phyloP scores from a whole-genome alignment of 2,329 filamentous ascomycete genomes.

The Penicillium sp. region DNA sequence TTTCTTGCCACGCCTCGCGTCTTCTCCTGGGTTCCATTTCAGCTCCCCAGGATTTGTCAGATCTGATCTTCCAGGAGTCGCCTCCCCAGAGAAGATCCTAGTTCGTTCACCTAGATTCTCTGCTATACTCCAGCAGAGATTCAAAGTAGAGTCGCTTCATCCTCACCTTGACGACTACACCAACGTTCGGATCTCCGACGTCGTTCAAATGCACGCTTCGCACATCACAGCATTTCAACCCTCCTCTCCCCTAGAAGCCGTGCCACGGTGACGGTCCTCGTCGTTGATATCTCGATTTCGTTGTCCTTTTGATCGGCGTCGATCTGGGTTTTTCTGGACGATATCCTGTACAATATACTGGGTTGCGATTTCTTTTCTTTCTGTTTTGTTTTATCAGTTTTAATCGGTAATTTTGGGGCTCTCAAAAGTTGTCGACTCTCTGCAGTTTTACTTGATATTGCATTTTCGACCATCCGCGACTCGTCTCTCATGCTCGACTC shows the following conservation, averaged over 20 bases:
- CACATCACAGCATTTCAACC: slow-evolving; percentile 43
- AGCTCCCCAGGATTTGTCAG: slow-evolving; percentile 1
- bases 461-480: slow-evolving; percentile 18
- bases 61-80: slow-evolving; percentile 16
- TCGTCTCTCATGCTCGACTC: slow-evolving; percentile 36
- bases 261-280: slow-evolving; percentile 50
- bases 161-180: slow-evolving; percentile 19
- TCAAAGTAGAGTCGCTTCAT: slow-evolving; percentile 12
- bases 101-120: slow-evolving; percentile 13
- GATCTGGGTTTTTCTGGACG: slow-evolving; percentile 39
- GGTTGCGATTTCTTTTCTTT: slow-evolving; percentile 31
- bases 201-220: slow-evolving; percentile 53
- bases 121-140: slow-evolving; percentile 11
- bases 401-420: slow-evolving; percentile 21
- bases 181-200: slow-evolving; percentile 30
- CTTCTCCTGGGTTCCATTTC: slow-evolving; percentile 10
- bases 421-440: slow-evolving; percentile 27
- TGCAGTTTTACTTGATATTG: slow-evolving; percentile 16
- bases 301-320: slow-evolving; percentile 39
- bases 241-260: slow-evolving; percentile 48
- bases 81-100: slow-evolving; percentile 13
- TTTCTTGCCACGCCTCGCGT: slow-evolving; percentile 4
- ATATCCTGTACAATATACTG: slow-evolving; percentile 54
- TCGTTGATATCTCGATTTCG: slow-evolving; percentile 28
- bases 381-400: slow-evolving; percentile 22